Conservation (phyloP, 2,329 filamentous ascomycete species). For the Endoconidiophora laricicola region DNA sequence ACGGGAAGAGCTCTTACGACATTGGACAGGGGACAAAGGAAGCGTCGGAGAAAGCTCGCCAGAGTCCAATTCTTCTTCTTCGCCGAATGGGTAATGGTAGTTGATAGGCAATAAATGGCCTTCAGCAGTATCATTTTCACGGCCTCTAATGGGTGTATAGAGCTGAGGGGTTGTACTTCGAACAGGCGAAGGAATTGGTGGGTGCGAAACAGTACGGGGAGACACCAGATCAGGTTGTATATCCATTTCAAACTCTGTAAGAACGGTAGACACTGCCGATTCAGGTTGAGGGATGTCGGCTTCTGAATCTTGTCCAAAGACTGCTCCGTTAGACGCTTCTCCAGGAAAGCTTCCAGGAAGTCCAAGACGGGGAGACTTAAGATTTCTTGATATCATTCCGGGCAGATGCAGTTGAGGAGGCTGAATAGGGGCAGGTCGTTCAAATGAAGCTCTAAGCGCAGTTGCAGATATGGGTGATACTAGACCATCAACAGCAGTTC, state of each 20-base stretch:
- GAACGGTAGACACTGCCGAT: slow-evolving; percentile 45
- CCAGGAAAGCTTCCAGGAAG: slow-evolving; percentile 46
- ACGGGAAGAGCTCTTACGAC: not conserved
- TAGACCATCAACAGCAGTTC: not conserved
- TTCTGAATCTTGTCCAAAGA: too few relatives aligned
- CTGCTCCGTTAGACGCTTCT: slow-evolving; percentile 14
- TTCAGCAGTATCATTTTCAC: not conserved
- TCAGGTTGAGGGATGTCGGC: slow-evolving; percentile 21
- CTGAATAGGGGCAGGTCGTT: not conserved
- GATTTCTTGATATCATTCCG: not conserved
- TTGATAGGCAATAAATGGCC: slow-evolving; percentile 9
- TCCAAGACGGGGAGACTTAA: slow-evolving; percentile 14
- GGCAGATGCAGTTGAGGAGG: not conserved
- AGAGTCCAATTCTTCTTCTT: slow-evolving; percentile 7
- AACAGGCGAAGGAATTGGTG: not conserved
- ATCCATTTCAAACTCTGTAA: slow-evolving; percentile 56
- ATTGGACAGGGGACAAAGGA: slow-evolving; percentile 10
- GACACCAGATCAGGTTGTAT: slow-evolving; percentile 1
- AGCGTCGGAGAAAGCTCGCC: slow-evolving; percentile 12
- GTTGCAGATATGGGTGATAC: not conserved
- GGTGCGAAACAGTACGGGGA: not conserved
- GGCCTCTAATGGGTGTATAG: not conserved
- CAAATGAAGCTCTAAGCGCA: too few relatives aligned
- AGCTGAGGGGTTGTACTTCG: not conserved
- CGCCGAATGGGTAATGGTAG: slow-evolving; percentile 12